Base-by-base conservation (phyloP, 768 basidiomycete genomes). In the Suillus subaureus region DNA sequence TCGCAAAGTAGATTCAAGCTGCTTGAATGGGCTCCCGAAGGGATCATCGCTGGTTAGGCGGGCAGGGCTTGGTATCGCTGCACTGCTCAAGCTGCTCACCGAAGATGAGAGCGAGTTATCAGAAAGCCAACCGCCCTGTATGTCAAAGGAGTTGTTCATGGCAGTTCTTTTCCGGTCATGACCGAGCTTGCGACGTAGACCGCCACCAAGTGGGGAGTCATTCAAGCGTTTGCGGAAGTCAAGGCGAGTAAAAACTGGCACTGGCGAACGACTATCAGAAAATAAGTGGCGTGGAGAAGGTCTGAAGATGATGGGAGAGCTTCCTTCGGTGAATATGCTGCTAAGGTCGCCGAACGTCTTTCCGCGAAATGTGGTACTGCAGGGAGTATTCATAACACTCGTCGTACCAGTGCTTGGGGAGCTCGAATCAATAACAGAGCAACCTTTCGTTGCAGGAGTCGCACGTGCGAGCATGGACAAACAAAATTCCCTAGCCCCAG, bases 381-480 rank as follows among this genome's bases (percentile, higher is more conserved):
- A 71, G 0, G 75, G 75, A 13, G 75, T 77, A 54, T 69, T 74
- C 26, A 78, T 68, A 43, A 74, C 35, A 31, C 75, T 78, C 9
- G 77, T 52, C 4, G 77, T 68, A 31, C 74, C 73, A 51, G 67
- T 39, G 28, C 75, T 77, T 6, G 75, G 75, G 49, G 75, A 75
- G 43, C 75, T 77, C 26, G 77, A 77, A 43, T 68, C 66, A 47
- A 61, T 67, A 39, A 71, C 47, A 4, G 73, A 64, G 26, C 70
- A 42, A 21, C 68, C 76, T 64, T 81, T 82, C 57, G 82, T 66
- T 65, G 80, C 67, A 21, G 84, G 87, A 67, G 86, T 90, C 42
- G 84, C 85, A 18, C 81, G 82, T 49, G 85, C 82, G 35, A 92
- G 79, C 84, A 89, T 85, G 63, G 85, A 83, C 52, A 93, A 78